Base-by-base conservation (phyloP, 805 yeast genomes). In the Starmerella floricola region DNA sequence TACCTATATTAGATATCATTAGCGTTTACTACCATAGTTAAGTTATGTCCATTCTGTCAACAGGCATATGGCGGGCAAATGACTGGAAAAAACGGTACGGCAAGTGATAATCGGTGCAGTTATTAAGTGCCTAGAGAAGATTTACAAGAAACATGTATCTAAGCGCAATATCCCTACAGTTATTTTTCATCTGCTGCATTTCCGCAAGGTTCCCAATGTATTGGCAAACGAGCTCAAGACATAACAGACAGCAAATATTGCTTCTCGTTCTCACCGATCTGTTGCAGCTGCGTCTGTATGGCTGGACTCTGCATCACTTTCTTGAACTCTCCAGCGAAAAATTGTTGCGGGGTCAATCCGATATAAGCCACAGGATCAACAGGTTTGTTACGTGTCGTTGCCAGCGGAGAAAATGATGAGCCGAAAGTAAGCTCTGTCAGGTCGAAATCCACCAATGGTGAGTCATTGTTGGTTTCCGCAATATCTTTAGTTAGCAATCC, bases 341-440 rank as follows among this genome's bases (percentile, higher is more conserved):
- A 61, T 20, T 51, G 50, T 39, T 44, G 46, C 11, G 62, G 50
- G 13, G 55, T 46, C 24, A 36, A 34, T 12, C 45, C 48, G 11
- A 84, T 61, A 19, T 67, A 65, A 1, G 76, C 71, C 24, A 76
- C 58, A 1, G 96, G 95, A 61, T 91, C 96, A 50, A 73, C 67
- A 3, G 78, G 69, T 48, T 69, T 74, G 13, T 62, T 62, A 27
- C 73, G 68, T 36, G 86, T 76, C 2, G 81, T 72, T 1, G 72
- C 74, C 45, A 91, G 66, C 55, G 73, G 77, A 40, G 93, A 82
- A 61, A 74, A 91, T 40, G 78, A 75, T 0, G 95, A 79, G 2
- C 97, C 97, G 62, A 87, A 91, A 2, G 91, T 68, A 38, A 79
- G 71, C 47, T 86, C 94, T 40, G 80, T 86, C 24, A 72, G 53